phyloP scores from a whole-genome alignment of 208 protist genomes.

The Acanthamoeba healyi region DNA sequence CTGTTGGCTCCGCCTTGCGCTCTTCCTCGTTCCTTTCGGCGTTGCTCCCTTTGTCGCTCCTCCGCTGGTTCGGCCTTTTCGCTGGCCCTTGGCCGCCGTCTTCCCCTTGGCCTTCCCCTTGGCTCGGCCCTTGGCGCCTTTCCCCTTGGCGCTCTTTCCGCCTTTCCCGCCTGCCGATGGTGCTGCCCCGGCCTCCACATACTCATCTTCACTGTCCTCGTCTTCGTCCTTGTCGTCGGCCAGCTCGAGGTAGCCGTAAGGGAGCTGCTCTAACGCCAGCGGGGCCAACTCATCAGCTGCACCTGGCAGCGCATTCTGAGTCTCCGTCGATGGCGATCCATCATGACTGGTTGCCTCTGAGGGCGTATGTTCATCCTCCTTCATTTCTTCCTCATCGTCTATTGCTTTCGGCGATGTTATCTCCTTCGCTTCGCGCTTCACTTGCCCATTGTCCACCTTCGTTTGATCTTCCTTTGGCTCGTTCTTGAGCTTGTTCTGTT shows the following conservation, averaged over 20 bases:
- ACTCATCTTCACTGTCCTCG: conserved; percentile 43
- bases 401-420: background rate
- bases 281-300: background rate
- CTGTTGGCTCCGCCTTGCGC: background rate
- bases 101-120: conserved; percentile 37
- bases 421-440: background rate
- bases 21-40: background rate
- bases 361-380: background rate
- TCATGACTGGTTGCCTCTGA: background rate
- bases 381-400: background rate
- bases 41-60: background rate
- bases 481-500: background rate
- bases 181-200: background rate
- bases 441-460: background rate
- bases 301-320: background rate
- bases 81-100: background rate
- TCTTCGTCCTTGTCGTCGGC: background rate
- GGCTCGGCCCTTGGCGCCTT: background rate
- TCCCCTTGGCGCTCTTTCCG: background rate
- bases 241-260: background rate
- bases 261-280: background rate
- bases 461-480: background rate
- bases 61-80: conserved; percentile 10
- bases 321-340: background rate
- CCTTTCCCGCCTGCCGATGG: background rate